Conservation (phyloP, 371 early-diverging fungal species). For the Mucor racemosus region DNA sequence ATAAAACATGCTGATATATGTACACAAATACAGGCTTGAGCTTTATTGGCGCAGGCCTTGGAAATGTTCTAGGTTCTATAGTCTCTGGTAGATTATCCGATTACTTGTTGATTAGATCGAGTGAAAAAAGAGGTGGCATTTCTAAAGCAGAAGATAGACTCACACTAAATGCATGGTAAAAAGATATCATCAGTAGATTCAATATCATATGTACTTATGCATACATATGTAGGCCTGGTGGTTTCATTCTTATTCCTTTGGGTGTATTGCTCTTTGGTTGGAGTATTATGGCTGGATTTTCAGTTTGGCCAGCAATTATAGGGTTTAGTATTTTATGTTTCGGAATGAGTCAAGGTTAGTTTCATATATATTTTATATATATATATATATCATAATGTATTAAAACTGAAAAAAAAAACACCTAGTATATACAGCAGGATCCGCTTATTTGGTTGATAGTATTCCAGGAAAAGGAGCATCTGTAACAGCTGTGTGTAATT, state of each 20-base stretch:
- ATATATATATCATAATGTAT: too few species aligned
- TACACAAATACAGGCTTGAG: constrained; percentile 35
- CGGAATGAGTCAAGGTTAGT: constrained; percentile 60
- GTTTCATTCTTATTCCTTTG: constrained; percentile 54
- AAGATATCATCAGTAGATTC: not conserved
- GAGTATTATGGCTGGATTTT: constrained; percentile 44
- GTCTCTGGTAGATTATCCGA: constrained; percentile 45
- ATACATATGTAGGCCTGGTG: constrained; percentile 46
- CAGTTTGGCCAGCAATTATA: constrained; percentile 53
- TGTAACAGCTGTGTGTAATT: constrained; percentile 56
- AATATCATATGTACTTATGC: not conserved
- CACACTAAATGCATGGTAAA: constrained; percentile 47
- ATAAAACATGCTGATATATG: not conserved
- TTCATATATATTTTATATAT: too few species aligned
- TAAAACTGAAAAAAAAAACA: not conserved
- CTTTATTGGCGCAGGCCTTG: constrained; percentile 49
- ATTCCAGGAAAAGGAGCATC: constrained; percentile 60
- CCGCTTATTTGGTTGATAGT: constrained; percentile 57
- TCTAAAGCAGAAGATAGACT: constrained; percentile 46
- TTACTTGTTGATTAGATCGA: constrained; percentile 34
- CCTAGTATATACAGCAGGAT: constrained; percentile 49
- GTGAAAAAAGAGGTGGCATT: constrained; percentile 30
- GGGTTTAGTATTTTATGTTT: constrained; percentile 61
- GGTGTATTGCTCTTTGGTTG: constrained; percentile 62
- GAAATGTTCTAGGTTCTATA: constrained; percentile 44